Percentiles rank a stretch among this genome's conserved stretches.
Conservation (phyloP, 495 filamentous ascomycete genomes). For the Cairneyella variabilis region DNA sequence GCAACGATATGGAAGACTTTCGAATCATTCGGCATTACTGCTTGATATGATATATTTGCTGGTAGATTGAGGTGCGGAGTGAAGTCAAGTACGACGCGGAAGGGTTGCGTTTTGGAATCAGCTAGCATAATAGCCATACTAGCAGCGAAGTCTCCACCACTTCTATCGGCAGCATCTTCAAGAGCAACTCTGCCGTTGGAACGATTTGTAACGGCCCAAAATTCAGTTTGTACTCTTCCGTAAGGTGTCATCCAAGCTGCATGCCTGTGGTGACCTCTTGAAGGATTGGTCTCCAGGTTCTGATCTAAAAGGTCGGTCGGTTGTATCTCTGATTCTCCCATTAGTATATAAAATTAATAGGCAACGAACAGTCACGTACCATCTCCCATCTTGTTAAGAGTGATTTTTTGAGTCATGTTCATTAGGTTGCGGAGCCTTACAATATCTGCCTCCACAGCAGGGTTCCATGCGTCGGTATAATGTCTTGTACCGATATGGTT, state of each 20-base stretch:
- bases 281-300: not conserved
- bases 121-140: constrained; percentile 4
- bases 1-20: not conserved
- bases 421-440: constrained; percentile 8
- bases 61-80: constrained; percentile 2
- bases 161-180: not conserved
- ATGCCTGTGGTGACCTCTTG: not conserved
- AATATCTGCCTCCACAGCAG: constrained; percentile 3
- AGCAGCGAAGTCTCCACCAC: not conserved
- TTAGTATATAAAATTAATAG: too few species aligned
- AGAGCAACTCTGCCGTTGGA: not conserved
- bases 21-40: constrained; percentile 6
- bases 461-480: not conserved
- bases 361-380: too few species aligned
- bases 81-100: constrained; percentile 1
- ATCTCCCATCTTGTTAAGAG: not conserved
- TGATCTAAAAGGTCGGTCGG: not conserved
- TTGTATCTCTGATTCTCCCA: too few species aligned
- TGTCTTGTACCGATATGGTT: not conserved
- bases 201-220: not conserved
- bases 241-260: constrained; percentile 10
- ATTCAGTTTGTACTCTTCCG: constrained; percentile 6
- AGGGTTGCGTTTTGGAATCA: not conserved
- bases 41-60: constrained; percentile 10
- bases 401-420: constrained; percentile 4